Conservation (phyloP, 805 yeast genomes). For the Cyberlindnera euphorbiae region DNA sequence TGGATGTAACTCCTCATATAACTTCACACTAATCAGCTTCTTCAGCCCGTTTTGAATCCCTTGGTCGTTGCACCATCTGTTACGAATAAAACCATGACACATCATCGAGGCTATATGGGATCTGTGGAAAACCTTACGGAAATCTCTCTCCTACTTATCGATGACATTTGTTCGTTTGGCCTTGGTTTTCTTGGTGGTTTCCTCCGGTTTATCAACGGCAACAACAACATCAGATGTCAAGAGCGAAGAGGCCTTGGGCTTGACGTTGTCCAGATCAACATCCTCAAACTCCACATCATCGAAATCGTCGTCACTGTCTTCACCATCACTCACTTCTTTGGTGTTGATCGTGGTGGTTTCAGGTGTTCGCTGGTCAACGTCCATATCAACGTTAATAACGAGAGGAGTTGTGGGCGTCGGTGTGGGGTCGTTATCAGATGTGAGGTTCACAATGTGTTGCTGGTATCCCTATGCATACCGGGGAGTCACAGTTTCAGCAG, state of each 20-base stretch:
- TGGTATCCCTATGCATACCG: no score
- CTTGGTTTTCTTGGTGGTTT: constrained; percentile 21
- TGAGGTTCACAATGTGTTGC: constrained; percentile 2
- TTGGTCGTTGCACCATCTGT: constrained; percentile 64
- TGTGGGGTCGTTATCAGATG: not conserved
- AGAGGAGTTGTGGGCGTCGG: not conserved
- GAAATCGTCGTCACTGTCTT: constrained; percentile 29
- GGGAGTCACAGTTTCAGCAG: no score
- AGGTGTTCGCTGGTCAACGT: constrained; percentile 7
- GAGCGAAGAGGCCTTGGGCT: constrained; percentile 17
- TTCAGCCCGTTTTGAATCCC: constrained; percentile 37
- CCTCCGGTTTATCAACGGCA: constrained; percentile 15
- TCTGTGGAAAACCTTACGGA: constrained; percentile 54
- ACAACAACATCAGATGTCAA: constrained; percentile 17
- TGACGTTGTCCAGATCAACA: constrained; percentile 20
- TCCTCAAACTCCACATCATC: constrained; percentile 25
- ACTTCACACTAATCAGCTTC: constrained; percentile 42
- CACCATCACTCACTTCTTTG: constrained; percentile 29
- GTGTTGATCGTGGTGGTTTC: not conserved
- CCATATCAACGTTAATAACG: not conserved
- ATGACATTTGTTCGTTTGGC: constrained; percentile 32
- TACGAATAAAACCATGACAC: constrained; percentile 63
- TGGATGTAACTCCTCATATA: constrained; percentile 46
- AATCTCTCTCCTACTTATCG: constrained; percentile 48
- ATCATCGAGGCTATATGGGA: constrained; percentile 53